phyloP scores from a whole-genome alignment of 2,329 filamentous ascomycete species.

The Botryotinia calthae region DNA sequence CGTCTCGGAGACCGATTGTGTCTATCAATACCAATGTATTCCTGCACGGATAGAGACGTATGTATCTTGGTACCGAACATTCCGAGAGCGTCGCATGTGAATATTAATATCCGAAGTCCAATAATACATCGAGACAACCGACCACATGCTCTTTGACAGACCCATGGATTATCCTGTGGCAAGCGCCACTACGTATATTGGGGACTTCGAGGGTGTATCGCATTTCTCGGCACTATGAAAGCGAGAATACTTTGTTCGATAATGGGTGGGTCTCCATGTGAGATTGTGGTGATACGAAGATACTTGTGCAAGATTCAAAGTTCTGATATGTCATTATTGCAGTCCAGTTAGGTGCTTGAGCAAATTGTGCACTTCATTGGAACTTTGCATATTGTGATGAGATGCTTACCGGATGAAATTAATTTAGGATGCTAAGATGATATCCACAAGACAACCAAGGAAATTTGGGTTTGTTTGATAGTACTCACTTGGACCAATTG shows the following conservation, averaged over 20 bases:
- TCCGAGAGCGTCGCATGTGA: background rate
- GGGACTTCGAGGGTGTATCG: background rate
- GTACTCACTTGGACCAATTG: background rate
- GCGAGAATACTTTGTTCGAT: background rate
- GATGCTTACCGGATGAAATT: background rate
- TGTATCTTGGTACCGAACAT: background rate
- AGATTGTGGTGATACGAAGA: background rate
- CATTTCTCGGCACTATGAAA: slow-evolving; percentile 8
- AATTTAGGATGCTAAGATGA: background rate
- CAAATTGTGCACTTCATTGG: background rate
- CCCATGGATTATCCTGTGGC: background rate
- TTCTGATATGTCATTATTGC: background rate
- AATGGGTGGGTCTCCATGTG: background rate
- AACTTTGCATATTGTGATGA: background rate
- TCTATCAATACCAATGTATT: background rate
- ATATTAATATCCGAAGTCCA: slow-evolving; percentile 1
- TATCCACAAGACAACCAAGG: background rate
- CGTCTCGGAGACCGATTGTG: background rate
- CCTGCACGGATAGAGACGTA: background rate
- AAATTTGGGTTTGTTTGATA: background rate
- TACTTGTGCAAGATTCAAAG: background rate
- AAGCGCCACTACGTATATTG: slow-evolving; percentile 15
- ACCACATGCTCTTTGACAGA: slow-evolving; percentile 9
- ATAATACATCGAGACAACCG: background rate
- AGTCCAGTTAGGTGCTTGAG: background rate